These are phyloP conservation scores for Saccharomycopsis hybrid DNA, from an alignment of 1,139 yeast genomes.

Conservation along the genomic window DNA sequence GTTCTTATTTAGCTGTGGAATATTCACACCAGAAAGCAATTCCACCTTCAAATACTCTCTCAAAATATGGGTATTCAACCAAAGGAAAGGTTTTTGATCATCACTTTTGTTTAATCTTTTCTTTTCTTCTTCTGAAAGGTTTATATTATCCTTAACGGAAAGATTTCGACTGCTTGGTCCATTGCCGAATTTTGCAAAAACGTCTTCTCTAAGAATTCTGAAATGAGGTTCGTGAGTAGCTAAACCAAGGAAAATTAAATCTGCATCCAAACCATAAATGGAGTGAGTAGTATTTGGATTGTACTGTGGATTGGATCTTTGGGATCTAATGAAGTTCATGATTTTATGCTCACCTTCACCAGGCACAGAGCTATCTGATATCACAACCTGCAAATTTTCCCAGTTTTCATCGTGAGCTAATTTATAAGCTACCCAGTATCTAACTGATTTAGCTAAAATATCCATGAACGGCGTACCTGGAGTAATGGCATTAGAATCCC, in stretches of 20 bases:
- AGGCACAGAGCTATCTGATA: constrained; percentile 95
- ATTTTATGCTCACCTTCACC: constrained; percentile 99
- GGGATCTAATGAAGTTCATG: constrained; percentile 86
- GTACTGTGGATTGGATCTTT: constrained; percentile 79
- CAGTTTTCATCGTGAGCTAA: constrained; percentile 84
- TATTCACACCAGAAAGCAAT: constrained; percentile 36
- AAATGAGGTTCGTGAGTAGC: constrained; percentile 98
- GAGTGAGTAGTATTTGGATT: constrained; percentile 89
- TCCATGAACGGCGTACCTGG: constrained; percentile 99
- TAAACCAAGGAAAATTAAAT: constrained; percentile 89
- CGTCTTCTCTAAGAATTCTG: constrained; percentile 90
- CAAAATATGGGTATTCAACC: constrained; percentile 85
- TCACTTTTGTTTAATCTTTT: constrained; percentile 49
- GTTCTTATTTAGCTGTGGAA: constrained; percentile 63
- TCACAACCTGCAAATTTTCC: constrained; percentile 75
- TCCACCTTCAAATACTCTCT: constrained; percentile 88
- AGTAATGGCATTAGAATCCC: constrained; percentile 97
- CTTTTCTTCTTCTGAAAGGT: constrained; percentile 57
- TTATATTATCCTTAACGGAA: constrained; percentile 42
- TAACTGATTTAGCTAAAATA: constrained; percentile 69
- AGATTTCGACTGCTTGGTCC: constrained; percentile 45
- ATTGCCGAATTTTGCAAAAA: constrained; percentile 54
- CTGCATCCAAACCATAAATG: constrained; percentile 96
- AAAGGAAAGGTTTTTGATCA: constrained; percentile 77
- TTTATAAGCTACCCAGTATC: constrained; percentile 89